phyloP scores from a whole-genome alignment of 306 rosid genomes.

The Quercus mongolica region DNA sequence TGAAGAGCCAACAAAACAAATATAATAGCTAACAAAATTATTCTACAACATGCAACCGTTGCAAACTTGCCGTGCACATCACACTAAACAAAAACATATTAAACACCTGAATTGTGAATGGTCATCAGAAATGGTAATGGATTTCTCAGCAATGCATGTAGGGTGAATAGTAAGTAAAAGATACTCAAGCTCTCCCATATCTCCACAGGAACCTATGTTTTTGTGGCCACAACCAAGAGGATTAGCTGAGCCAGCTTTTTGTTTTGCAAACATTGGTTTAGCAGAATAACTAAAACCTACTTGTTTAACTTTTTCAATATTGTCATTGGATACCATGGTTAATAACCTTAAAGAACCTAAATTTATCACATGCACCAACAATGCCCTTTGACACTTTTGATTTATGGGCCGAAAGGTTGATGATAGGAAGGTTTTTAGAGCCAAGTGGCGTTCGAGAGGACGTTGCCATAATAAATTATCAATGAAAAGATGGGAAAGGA shows the following conservation, averaged over 20 bases:
- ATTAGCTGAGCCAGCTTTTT: conserved; percentile 20
- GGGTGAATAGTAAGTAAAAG: background rate
- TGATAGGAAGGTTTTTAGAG: conserved; percentile 46
- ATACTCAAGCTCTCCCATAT: background rate
- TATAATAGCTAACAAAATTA: too few relatives aligned
- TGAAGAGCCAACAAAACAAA: too few relatives aligned
- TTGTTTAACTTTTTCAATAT: conserved; percentile 37
- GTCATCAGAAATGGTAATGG: conserved; percentile 35
- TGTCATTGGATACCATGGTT: conserved; percentile 41
- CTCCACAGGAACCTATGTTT: conserved; percentile 65
- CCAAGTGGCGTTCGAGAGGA: conserved; percentile 29
- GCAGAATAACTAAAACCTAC: conserved; percentile 42
- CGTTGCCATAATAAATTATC: conserved; percentile 32
- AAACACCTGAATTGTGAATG: conserved; percentile 1
- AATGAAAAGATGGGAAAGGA: background rate
- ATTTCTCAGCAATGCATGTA: conserved; percentile 32
- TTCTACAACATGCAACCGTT: background rate
- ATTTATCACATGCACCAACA: conserved; percentile 56
- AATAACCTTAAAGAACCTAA: conserved; percentile 26
- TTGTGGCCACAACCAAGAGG: conserved; percentile 61
- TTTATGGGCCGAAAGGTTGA: conserved; percentile 40
- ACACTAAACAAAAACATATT: too few relatives aligned
- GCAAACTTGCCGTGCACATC: too few relatives aligned
- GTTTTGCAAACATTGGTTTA: conserved; percentile 6
- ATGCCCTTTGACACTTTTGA: conserved; percentile 29